Base-by-base conservation (phyloP, 1,284 basidiomycete species). In the Trichosporon coremiiforme region DNA sequence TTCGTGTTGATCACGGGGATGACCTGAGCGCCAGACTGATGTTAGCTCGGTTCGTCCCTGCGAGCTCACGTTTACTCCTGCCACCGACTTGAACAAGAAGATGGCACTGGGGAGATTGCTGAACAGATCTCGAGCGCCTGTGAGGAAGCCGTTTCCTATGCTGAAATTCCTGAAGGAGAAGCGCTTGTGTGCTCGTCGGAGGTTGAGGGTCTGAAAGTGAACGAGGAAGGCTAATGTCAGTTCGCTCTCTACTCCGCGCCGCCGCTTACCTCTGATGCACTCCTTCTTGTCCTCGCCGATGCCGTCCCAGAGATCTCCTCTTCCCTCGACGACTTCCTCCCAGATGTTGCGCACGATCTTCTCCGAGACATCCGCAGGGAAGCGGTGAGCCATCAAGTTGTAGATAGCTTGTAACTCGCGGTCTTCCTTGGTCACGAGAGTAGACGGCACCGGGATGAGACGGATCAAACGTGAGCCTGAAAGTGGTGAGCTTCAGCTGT, bases 201-300 rank as follows among this genome's bases (percentile, higher is more conserved):
- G 85, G 6, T 94, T 87, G 76, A 95, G 91, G 71, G 88, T 90
- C 80, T 97, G 93, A 76, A 97, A 96, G 77, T 94, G 89, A 0
- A 96, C 93, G 22, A 95, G 86, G 79, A 95, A 94, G 0, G 93
- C 92, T 95, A 73, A 8, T 12, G 60, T 68, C 36, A 70, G 71
- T n/a, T n/a, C n/a, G n/a, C n/a, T n/a, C n/a, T n/a, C 55, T 53
- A 12, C 29, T 29, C 4, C 15, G 0, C 12, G 7, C n/a, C 17
- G 4, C 4, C 9, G 74, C 80, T 75, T 69, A 83, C 82, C 80
- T 67, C 83, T 66, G 9, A 84, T 81, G 70, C 80, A 82, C 81
- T 98, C 96, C 82, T 95, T 95, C 73, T 94, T 88, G 80, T 98
- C 96, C 50, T 88, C 88, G 0, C 95, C 93, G 64, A 99, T 94